Evolutionary conservation across 305 asterid species (phyloP).

Genomic region (Lippia alba): DNA sequence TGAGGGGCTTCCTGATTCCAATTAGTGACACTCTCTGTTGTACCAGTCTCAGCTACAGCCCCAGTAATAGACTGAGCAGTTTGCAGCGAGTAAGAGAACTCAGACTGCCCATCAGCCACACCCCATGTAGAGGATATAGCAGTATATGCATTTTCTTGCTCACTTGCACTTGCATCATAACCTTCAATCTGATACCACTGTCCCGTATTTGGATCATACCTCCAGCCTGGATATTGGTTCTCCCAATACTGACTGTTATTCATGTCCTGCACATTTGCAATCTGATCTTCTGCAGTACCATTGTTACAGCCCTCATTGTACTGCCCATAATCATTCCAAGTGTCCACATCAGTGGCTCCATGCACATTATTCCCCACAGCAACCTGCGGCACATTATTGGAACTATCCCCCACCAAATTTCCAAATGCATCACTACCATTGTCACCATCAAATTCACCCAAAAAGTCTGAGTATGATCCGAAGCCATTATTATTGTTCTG

Average conservation of each 20-base stretch:
- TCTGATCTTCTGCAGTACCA: constrained; percentile 56
- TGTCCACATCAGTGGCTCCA: constrained; percentile 44
- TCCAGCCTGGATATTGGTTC: constrained; percentile 91
- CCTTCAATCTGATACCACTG: constrained; percentile 90
- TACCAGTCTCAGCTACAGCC: constrained; percentile 59
- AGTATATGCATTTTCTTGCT: constrained; percentile 45
- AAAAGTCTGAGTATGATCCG: constrained; percentile 86
- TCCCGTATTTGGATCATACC: constrained; percentile 66
- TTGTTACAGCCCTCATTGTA: constrained; percentile 46
- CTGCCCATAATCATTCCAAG: constrained; percentile 38
- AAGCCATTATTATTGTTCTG: constrained; percentile 61
- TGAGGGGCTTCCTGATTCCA: constrained; percentile 61
- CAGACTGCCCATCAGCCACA: constrained; percentile 49
- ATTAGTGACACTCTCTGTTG: constrained; percentile 57
- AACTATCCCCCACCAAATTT: constrained; percentile 38
- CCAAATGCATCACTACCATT: constrained; percentile 52
- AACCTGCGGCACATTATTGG: constrained; percentile 42
- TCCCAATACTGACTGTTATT: constrained; percentile 78
- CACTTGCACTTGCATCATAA: constrained; percentile 48
- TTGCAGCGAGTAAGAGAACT: constrained; percentile 76
- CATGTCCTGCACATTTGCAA: constrained; percentile 50
- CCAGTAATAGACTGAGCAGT: constrained; percentile 61
- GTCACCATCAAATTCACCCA: constrained; percentile 62
- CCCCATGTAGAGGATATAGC: constrained; percentile 53
- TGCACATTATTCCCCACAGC: constrained; percentile 42